Evolutionary conservation across 176 grass and related monocot species (phyloP).

Genomic region (Guadua angustifolia): DNA sequence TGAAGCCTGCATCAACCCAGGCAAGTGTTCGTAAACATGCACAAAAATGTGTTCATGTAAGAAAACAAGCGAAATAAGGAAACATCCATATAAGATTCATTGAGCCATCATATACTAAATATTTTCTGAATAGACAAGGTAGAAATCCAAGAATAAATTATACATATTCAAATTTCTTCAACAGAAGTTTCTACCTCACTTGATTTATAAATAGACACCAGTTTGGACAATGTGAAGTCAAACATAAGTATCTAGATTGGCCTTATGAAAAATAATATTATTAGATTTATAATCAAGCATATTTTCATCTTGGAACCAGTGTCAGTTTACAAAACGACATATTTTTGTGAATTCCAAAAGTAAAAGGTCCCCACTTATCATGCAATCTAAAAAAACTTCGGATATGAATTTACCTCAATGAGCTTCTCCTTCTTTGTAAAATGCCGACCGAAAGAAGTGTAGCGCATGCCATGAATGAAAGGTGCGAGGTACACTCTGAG

Average conservation of each 20-base stretch:
- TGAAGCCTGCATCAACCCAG: neutral
- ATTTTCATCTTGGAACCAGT: neutral
- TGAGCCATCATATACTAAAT: neutral
- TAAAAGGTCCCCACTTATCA: neutral
- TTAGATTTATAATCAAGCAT: neutral
- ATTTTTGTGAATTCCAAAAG: neutral
- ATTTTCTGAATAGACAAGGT: neutral
- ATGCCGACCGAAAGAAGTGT: conserved; percentile 86
- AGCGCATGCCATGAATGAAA: conserved; percentile 77
- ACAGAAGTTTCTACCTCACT: neutral
- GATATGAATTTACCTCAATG: conserved; percentile 51
- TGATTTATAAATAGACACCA: neutral
- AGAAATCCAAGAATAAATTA: neutral
- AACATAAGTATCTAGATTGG: neutral
- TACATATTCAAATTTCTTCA: neutral
- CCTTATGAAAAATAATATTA: neutral
- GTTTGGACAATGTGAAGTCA: neutral
- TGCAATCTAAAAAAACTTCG: conserved; percentile 1
- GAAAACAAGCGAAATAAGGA: neutral
- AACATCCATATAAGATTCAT: neutral
- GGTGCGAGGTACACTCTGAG: conserved; percentile 76
- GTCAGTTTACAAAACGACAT: neutral
- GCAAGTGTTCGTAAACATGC: conserved; percentile 2
- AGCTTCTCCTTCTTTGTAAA: conserved; percentile 83
- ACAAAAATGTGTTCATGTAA: neutral